These are phyloP conservation scores for Globisporangium spiculum DNA, from an alignment of 352 stramenopile species.

Conservation along the genomic window DNA sequence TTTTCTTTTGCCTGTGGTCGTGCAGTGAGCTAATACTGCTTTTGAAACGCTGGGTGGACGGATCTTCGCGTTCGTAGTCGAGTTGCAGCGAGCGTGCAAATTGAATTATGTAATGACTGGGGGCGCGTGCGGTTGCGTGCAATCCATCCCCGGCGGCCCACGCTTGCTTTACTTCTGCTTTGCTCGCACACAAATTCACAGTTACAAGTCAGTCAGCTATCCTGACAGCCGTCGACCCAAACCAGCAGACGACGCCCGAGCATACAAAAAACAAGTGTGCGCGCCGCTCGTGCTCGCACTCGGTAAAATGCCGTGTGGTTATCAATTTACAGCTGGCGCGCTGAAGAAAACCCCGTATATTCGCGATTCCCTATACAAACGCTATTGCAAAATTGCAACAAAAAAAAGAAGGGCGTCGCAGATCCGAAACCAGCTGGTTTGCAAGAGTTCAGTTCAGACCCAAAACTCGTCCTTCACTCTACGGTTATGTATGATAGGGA, in stretches of 20 bases:
- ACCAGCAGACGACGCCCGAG: background rate
- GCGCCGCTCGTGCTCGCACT: background rate
- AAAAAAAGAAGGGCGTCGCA: slow-evolving; percentile 4
- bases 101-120: slow-evolving; percentile 77
- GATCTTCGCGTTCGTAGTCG: slow-evolving; percentile 3
- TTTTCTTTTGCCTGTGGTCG: slow-evolving; percentile 6
- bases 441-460: slow-evolving; percentile 18
- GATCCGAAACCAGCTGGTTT: slow-evolving; percentile 15
- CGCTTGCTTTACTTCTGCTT: background rate
- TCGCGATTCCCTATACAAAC: background rate
- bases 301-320: slow-evolving; percentile 21
- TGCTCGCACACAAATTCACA: background rate
- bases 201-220: background rate
- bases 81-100: slow-evolving; percentile 48
- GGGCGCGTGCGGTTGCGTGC: background rate
- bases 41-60: background rate
- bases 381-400: background rate
- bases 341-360: slow-evolving; percentile 12
- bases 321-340: slow-evolving; percentile 34
- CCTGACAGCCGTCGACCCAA: slow-evolving; percentile 1
- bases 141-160: background rate
- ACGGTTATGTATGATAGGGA: background rate
- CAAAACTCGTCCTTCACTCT: slow-evolving; percentile 1
- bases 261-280: slow-evolving; percentile 11
- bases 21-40: slow-evolving; percentile 7